These are phyloP conservation scores for Arthrobotrys iridis DNA, from an alignment of 2,329 filamentous ascomycete species.

Conservation along the genomic window DNA sequence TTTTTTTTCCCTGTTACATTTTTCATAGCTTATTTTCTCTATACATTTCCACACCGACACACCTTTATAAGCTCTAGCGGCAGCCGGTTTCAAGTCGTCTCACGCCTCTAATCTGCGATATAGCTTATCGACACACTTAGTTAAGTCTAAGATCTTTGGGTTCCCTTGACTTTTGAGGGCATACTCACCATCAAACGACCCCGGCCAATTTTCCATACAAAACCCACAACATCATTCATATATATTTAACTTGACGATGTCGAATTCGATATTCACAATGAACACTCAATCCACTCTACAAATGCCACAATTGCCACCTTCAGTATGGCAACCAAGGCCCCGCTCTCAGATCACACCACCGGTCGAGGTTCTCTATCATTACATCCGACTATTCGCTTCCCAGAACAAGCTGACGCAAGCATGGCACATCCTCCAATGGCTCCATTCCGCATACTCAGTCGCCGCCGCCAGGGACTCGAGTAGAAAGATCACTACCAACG, in stretches of 20 bases:
- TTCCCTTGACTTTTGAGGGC: conserved; percentile 52
- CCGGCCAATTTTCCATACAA: neutral
- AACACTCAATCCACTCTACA: conserved; percentile 8
- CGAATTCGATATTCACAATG: conserved; percentile 24
- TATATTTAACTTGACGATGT: conserved; percentile 15
- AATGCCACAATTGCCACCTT: conserved; percentile 45
- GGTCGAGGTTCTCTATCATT: conserved; percentile 51
- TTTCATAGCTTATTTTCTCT: conserved; percentile 25
- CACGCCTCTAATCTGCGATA: conserved; percentile 32
- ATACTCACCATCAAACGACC: conserved; percentile 27
- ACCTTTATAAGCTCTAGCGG: conserved; percentile 23
- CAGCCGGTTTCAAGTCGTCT: conserved; percentile 29
- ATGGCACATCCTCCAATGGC: conserved; percentile 52
- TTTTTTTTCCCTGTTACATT: conserved; percentile 21
- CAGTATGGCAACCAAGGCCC: conserved; percentile 51
- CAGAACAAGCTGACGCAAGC: conserved; percentile 49
- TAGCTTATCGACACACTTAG: conserved; percentile 31
- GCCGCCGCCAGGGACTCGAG: conserved; percentile 46
- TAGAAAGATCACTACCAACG: conserved; percentile 46
- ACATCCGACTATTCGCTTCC: conserved; percentile 49
- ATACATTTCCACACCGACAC: conserved; percentile 25
- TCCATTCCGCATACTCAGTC: conserved; percentile 45
- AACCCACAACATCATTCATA: neutral
- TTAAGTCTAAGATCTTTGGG: conserved; percentile 35
- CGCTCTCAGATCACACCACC: conserved; percentile 52